Percentiles rank a stretch among this genome's conserved stretches.
Conservation (phyloP, 2,329 filamentous ascomycete genomes). For the Clarireedia monteithiana region DNA sequence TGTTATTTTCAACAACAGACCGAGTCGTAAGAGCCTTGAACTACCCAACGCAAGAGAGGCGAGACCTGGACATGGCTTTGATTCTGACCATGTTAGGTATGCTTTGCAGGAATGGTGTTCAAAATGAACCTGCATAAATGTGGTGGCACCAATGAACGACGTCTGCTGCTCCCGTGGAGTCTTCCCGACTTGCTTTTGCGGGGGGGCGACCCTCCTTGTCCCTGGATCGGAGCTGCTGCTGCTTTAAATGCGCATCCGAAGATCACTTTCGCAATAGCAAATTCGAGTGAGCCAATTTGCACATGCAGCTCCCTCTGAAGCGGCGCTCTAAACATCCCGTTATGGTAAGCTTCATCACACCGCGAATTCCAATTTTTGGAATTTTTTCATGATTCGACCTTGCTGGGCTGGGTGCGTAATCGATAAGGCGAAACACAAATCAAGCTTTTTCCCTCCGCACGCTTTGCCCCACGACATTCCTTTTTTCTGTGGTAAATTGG, state of each 20-base stretch:
- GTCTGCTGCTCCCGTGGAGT: neutral
- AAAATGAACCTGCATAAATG: neutral
- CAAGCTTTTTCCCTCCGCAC: neutral
- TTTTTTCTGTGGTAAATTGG: neutral
- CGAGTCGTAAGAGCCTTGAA: too few relatives aligned
- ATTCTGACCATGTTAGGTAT: too few relatives aligned
- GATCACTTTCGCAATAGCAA: too few relatives aligned
- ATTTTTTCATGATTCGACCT: neutral
- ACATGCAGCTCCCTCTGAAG: too few relatives aligned
- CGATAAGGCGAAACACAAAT: neutral
- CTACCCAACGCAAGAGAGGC: neutral
- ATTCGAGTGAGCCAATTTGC: too few relatives aligned
- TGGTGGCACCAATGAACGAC: slow-evolving; percentile 3
- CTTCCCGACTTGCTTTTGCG: neutral
- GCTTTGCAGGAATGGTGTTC: neutral
- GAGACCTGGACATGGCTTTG: too few relatives aligned
- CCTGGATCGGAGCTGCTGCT: neutral
- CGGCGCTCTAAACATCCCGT: too few relatives aligned
- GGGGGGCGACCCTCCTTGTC: neutral
- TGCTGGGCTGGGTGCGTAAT: neutral
- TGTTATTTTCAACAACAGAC: neutral
- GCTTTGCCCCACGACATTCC: neutral
- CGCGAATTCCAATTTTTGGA: neutral
- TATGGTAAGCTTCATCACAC: neutral
- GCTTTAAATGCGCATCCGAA: neutral